Percentiles rank a stretch among this genome's conserved stretches.
Conservation (phyloP, 1,139 yeast species). For the Spathaspora sp. region DNA sequence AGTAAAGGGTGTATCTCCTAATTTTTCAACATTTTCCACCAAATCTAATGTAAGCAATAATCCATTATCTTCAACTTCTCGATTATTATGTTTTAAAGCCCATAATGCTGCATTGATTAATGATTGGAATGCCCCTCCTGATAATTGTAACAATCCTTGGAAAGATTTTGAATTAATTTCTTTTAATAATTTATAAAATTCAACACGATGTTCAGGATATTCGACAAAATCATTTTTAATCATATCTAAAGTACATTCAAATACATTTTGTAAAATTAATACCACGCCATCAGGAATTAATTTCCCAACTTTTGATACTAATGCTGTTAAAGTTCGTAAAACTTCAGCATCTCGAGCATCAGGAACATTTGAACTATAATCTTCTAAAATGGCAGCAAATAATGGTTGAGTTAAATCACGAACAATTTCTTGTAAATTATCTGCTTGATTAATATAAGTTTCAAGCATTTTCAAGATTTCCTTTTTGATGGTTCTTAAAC, state of each 20-base stretch:
- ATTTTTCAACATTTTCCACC: slow-evolving; percentile 79
- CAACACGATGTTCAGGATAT: slow-evolving; percentile 97
- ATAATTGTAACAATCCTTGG: slow-evolving; percentile 81
- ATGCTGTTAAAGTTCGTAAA: slow-evolving; percentile 87
- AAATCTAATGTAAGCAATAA: slow-evolving; percentile 79
- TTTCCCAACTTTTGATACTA: slow-evolving; percentile 83
- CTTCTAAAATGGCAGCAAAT: slow-evolving; percentile 83
- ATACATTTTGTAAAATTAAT: slow-evolving; percentile 82
- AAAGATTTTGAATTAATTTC: slow-evolving; percentile 86
- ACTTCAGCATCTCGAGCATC: slow-evolving; percentile 99
- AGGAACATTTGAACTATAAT: slow-evolving; percentile 85
- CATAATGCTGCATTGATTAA: slow-evolving; percentile 92
- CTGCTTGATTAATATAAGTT: slow-evolving; percentile 84
- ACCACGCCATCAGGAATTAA: slow-evolving; percentile 91
- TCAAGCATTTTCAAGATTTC: slow-evolving; percentile 90
- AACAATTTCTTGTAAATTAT: slow-evolving; percentile 82
- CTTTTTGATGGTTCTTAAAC: slow-evolving; percentile 92
- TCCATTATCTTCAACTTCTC: slow-evolving; percentile 93
- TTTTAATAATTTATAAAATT: slow-evolving; percentile 84
- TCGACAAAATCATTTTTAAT: slow-evolving; percentile 93
- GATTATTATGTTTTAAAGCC: slow-evolving; percentile 96
- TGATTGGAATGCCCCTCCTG: slow-evolving; percentile 89
- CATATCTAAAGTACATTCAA: slow-evolving; percentile 93
- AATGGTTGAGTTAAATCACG: slow-evolving; percentile 81
- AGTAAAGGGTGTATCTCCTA: slow-evolving; percentile 76